A percentile compares a stretch with the other conserved stretches of the same genome.
Conservation (phyloP, 164 flowering plant species). For the Aristolochia californica region DNA sequence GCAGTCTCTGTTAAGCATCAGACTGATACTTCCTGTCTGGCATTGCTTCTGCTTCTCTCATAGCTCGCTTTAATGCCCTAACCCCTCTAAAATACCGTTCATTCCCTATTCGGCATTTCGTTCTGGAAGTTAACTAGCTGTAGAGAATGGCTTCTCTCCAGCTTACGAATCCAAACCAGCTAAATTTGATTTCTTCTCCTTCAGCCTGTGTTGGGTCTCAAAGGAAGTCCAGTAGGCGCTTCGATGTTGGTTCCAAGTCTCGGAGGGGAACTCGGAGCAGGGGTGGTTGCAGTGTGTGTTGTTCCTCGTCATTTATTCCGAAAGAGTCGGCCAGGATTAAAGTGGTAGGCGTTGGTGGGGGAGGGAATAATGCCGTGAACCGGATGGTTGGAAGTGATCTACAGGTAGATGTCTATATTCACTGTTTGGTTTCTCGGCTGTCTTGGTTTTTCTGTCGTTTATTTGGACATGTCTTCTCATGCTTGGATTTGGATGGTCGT, state of each 20-base stretch:
- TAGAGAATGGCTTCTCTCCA: conserved; percentile 34
- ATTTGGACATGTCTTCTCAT: background rate
- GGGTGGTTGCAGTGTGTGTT: conserved; percentile 1
- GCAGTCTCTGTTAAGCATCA: too few relatives aligned
- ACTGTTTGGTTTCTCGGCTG: background rate
- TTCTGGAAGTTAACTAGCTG: background rate
- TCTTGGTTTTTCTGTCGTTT: background rate
- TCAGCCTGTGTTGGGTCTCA: conserved; percentile 13
- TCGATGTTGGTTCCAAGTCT: conserved; percentile 4
- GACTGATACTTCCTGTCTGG: too few relatives aligned
- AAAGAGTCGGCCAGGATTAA: conserved; percentile 83
- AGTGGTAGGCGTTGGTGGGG: conserved; percentile 98
- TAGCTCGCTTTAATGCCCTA: background rate
- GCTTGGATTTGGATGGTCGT: background rate
- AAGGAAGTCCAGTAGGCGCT: conserved; percentile 5
- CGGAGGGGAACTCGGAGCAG: conserved; percentile 7
- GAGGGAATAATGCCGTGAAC: conserved; percentile 97
- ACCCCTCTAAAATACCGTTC: background rate
- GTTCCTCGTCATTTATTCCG: conserved; percentile 35
- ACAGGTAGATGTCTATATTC: conserved; percentile 32
- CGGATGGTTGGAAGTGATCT: conserved; percentile 95
- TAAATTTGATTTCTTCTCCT: conserved; percentile 17
- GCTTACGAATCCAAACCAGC: conserved; percentile 25
- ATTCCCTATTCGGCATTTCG: background rate
- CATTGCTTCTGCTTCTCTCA: too few relatives aligned